Evolutionary conservation across 345 rosid genomes (phyloP), one percentile per base, ranked within the genome.

Genomic region (Salix viminalis): DNA sequence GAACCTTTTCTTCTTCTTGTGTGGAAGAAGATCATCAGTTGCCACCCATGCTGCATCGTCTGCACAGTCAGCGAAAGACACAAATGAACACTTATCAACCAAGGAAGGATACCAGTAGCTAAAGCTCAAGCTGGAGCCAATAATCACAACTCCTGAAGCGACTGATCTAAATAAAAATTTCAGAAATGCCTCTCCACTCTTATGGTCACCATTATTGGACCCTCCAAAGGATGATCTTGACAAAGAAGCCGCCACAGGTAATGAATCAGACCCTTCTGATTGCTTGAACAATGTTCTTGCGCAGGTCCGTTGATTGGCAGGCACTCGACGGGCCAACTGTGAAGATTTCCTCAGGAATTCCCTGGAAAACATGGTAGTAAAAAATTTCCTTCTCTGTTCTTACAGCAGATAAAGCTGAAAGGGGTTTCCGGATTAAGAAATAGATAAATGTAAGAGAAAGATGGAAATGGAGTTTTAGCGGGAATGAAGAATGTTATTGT

Each of bases 51-150:
- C 28, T 26, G 28, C 28, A 26, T 26, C 28, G 28, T 26, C 28
- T 1, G 28, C 28, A 26, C 28, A 1, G 28, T 26, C 28, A 26
- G 28, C 28, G 28, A 26, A 26, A 26, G 28, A 26, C 28, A 26
- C 28, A 26, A 26, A 26, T 4, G 81, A 70, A 42, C 64, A 67
- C 21, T 19, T 56, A 9, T 52, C 77, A 10, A 41, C 19, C 15
- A 28, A 60, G 60, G 71, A 44, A 14, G 50, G 62, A 69, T 73
- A 78, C 79, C 77, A 82, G 72, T 70, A 82, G 56, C 79, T 74
- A 58, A 82, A 67, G 16, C 86, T 87, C 24, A 87, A 76, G 79
- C 82, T 75, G 11, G 86, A 84, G 58, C 87, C 88, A 58, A 67
- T 76, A 54, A 86, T 56, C 21, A 76, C 67, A 58, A 72, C 76